Evolutionary conservation across 1,139 yeast genomes (phyloP).

Genomic region (Sugiyamaella paludigena): DNA sequence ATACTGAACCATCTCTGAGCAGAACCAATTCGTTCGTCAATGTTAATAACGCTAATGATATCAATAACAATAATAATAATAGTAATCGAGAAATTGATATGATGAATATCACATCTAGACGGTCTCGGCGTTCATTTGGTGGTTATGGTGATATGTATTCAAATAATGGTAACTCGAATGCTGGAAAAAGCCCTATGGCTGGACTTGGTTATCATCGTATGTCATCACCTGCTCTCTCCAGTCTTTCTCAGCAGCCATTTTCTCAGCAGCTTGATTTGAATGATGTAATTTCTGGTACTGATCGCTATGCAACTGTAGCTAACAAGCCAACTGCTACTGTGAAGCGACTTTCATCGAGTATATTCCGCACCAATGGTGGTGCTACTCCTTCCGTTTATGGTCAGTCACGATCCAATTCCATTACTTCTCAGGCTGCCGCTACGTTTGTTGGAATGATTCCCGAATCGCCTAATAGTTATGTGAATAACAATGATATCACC

Average conservation of each 20-base stretch:
- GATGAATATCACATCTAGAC: slow-evolving; percentile 29
- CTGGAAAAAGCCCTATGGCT: neutral
- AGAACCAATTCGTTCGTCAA: neutral
- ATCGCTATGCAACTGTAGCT: slow-evolving; percentile 28
- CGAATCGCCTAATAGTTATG: neutral
- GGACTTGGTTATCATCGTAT: slow-evolving; percentile 16
- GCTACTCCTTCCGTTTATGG: slow-evolving; percentile 18
- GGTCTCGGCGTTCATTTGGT: slow-evolving; percentile 22
- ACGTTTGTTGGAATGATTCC: neutral
- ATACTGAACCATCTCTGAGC: neutral
- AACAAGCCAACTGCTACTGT: slow-evolving; percentile 16
- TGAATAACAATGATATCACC: neutral
- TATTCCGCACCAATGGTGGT: slow-evolving; percentile 9
- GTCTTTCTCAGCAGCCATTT: slow-evolving; percentile 22
- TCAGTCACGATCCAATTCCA: slow-evolving; percentile 21
- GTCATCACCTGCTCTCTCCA: slow-evolving; percentile 17
- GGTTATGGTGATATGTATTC: slow-evolving; percentile 4
- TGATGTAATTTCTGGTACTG: slow-evolving; percentile 30
- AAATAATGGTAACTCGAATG: slow-evolving; percentile 12
- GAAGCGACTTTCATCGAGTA: slow-evolving; percentile 16
- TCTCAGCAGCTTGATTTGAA: slow-evolving; percentile 35
- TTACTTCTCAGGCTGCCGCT: slow-evolving; percentile 16
- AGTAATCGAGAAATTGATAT: slow-evolving; percentile 29
- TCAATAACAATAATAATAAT: slow-evolving; percentile 2
- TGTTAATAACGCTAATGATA: slow-evolving; percentile 9